Base-by-base conservation (phyloP, 1,139 yeast species). In the Nakaseomyces glabratus region DNA sequence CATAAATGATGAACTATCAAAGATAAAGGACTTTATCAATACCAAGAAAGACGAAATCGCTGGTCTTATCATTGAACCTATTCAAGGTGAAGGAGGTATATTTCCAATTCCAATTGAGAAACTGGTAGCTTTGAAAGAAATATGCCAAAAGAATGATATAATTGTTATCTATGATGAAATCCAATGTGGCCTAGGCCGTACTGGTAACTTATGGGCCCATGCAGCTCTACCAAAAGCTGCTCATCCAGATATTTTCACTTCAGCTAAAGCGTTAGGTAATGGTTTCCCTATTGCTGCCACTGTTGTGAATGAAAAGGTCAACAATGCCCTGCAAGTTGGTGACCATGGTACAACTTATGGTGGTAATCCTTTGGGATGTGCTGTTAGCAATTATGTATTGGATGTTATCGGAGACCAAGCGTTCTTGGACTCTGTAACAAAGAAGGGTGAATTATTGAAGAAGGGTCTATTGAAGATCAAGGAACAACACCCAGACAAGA, bases 261-360 rank as follows among this genome's bases (percentile, higher is more conserved):
- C 80, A 69, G 98, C 98, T 34, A 90, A 90, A 60, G 96, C 97
- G 1, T 67, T 90, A 29, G 98, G 98, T 40, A 90, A 90, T 54
- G 98, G 98, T n/a, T 85, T 76, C 67, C 98, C 98, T 24, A 81
- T 90, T 49, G 95, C 94, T 34, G 98, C 97, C 6, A 82, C 94
- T 3, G 71, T 90, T 71, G 76, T 90, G 36, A 74, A 82, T 35
- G 93, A 84, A 45, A 69, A 73, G 40, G 82, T 90, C 20, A 93
- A 85, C 55, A 59, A 65, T 10, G 74, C 68, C 2, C 65, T 90
- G 47, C 68, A 74, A 41, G 90, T 84, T 13, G 98, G 98, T 37
- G 98, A 90, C 55, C 98, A 90, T 57, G 98, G 98, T 35, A 88
- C 97, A 4, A 90, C 98, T 0, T 90, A 82, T 55, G 98, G 98